These are phyloP conservation scores for Yarrowia alimentaria DNA, from an alignment of 805 yeast genomes.

Conservation along the genomic window DNA sequence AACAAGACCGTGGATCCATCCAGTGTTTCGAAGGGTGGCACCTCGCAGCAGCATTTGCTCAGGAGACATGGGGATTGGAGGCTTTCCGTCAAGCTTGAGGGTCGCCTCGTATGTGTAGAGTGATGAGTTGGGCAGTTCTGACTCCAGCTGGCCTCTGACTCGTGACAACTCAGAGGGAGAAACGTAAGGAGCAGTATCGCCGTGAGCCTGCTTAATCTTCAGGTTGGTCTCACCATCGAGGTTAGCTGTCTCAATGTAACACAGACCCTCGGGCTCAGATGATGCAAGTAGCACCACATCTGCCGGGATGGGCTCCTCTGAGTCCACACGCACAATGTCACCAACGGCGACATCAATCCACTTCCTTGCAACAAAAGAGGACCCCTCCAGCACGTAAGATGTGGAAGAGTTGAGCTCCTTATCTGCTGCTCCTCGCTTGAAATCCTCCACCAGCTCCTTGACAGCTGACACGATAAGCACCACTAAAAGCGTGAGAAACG, in stretches of 20 bases:
- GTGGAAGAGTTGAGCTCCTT: constrained; percentile 80
- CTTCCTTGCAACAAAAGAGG: constrained; percentile 58
- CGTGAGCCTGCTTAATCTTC: constrained; percentile 84
- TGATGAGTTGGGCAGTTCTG: constrained; percentile 93
- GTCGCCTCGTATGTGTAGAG: constrained; percentile 95
- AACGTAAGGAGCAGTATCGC: constrained; percentile 72
- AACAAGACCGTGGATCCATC: constrained; percentile 91
- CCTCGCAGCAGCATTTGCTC: constrained; percentile 93
- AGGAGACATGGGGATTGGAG: constrained; percentile 68
- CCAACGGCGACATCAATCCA: constrained; percentile 94
- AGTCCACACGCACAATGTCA: constrained; percentile 77
- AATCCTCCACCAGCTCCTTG: constrained; percentile 86
- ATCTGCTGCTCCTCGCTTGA: constrained; percentile 85
- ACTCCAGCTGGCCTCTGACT: constrained; percentile 59
- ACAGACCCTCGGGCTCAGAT: constrained; percentile 97
- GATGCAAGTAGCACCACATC: constrained; percentile 81
- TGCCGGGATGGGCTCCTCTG: constrained; percentile 92
- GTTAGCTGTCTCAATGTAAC: constrained; percentile 96
- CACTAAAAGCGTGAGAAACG: constrained; percentile 83
- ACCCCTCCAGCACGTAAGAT: constrained; percentile 57
- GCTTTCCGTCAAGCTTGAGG: constrained; percentile 44
- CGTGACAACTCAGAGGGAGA: constrained; percentile 58
- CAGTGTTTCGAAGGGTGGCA: constrained; percentile 90
- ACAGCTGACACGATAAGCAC: constrained; percentile 89
- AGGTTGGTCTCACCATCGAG: constrained; percentile 97